These are phyloP conservation scores for Sanghuangporus sanghuang DNA, from an alignment of 1,284 basidiomycete genomes.

Conservation along the genomic window DNA sequence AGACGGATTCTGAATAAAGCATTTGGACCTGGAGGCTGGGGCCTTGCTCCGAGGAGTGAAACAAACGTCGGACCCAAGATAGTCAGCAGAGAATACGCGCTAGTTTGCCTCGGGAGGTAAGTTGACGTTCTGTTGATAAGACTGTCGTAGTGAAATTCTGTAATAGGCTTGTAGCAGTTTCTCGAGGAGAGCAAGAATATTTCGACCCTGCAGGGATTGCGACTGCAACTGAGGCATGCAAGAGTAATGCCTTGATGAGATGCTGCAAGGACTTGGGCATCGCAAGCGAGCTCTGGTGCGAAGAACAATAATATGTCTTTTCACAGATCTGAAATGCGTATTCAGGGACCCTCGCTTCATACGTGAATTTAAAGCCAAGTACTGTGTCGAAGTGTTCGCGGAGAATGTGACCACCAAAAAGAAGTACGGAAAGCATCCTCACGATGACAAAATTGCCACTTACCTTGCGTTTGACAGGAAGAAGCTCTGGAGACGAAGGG, in stretches of 20 bases:
- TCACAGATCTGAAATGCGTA: neutral
- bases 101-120: slow-evolving; percentile 89
- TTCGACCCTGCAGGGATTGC: slow-evolving; percentile 90
- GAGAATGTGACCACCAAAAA: slow-evolving; percentile 81
- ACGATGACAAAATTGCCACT: slow-evolving; percentile 12
- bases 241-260: slow-evolving; percentile 96
- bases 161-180: slow-evolving; percentile 79
- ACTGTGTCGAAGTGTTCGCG: slow-evolving; percentile 84
- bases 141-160: neutral
- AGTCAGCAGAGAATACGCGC: slow-evolving; percentile 91
- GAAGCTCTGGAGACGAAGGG: slow-evolving; percentile 88
- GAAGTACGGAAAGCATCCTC: slow-evolving; percentile 56
- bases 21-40: slow-evolving; percentile 97
- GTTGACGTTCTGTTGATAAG: slow-evolving; percentile 20
- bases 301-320: neutral
- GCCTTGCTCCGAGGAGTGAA: slow-evolving; percentile 89
- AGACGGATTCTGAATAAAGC: slow-evolving; percentile 91
- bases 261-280: slow-evolving; percentile 98
- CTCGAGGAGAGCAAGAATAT: slow-evolving; percentile 95
- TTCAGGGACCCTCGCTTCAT: slow-evolving; percentile 93
- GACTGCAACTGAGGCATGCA: slow-evolving; percentile 93
- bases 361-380: slow-evolving; percentile 83
- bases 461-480: slow-evolving; percentile 45
- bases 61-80: slow-evolving; percentile 87
- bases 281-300: slow-evolving; percentile 92